Percentiles rank a stretch among this genome's conserved stretches.
These are phyloP conservation scores for Mycena metata DNA, from an alignment of 768 basidiomycete species.

Conservation along the genomic window DNA sequence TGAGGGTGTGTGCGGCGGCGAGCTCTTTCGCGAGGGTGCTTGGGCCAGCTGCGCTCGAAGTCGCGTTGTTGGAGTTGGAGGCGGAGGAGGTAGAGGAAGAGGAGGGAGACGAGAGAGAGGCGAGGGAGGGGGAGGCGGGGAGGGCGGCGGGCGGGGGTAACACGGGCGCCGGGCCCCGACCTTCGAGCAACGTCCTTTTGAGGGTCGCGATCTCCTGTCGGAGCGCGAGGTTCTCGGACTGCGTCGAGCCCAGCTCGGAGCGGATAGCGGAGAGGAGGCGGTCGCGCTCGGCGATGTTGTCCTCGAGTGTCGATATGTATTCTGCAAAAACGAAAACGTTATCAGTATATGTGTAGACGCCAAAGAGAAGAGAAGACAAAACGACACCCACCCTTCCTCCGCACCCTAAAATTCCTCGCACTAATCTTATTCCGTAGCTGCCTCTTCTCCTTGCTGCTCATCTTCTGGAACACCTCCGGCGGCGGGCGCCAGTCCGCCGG, in stretches of 20 bases:
- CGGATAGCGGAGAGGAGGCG: conserved; percentile 89
- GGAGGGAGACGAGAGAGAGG: conserved; percentile 40
- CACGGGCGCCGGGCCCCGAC: conserved; percentile 58
- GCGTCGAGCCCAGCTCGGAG: conserved; percentile 82
- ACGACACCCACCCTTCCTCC: no score
- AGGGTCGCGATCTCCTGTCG: conserved; percentile 81
- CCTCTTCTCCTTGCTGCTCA: conserved; percentile 95
- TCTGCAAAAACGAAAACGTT: conserved; percentile 60
- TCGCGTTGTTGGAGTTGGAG: neutral
- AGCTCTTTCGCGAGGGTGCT: conserved; percentile 33
- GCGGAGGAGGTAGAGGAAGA: conserved; percentile 23
- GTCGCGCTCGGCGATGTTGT: conserved; percentile 94
- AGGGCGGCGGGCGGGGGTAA: conserved; percentile 35
- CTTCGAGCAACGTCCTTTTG: conserved; percentile 81
- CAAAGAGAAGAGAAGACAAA: no score
- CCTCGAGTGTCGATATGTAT: conserved; percentile 95
- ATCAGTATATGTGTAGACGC: no score
- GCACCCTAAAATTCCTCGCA: conserved; percentile 94
- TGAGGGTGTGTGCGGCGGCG: conserved; percentile 79
- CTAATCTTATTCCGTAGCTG: conserved; percentile 98
- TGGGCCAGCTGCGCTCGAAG: neutral
- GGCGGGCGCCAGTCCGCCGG: conserved; percentile 88
- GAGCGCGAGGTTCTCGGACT: conserved; percentile 86
- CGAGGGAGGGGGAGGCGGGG: conserved; percentile 20
- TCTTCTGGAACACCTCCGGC: conserved; percentile 95